phyloP scores from a whole-genome alignment of 2,329 filamentous ascomycete species.

The Falciphora oryzae region DNA sequence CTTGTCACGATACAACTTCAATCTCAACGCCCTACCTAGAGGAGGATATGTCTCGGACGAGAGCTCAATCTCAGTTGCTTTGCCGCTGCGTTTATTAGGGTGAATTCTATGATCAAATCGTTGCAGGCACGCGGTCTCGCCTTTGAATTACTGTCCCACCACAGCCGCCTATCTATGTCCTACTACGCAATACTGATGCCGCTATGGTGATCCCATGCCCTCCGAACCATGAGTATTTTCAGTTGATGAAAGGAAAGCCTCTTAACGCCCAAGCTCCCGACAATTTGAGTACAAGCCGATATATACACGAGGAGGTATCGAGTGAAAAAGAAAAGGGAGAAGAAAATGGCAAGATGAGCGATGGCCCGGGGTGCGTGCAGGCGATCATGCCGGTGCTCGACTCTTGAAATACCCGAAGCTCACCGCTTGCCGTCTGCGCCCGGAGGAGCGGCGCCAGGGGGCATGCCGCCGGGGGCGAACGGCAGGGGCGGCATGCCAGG shows the following conservation, averaged over 20 bases:
- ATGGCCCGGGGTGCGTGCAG: too few species aligned
- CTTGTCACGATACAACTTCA: too few species aligned
- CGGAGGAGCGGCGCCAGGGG: slow-evolving; percentile 19
- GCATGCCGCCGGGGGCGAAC: slow-evolving; percentile 30
- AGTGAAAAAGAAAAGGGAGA: neutral
- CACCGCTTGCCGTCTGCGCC: slow-evolving; percentile 25
- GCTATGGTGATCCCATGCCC: neutral
- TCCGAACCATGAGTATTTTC: neutral
- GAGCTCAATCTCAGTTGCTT: too few species aligned
- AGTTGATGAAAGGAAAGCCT: neutral
- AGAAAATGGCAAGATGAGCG: too few species aligned
- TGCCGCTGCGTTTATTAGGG: too few species aligned
- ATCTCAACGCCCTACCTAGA: too few species aligned
- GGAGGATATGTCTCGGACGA: too few species aligned
- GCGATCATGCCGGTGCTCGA: too few species aligned
- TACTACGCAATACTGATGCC: neutral
- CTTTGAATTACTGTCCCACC: neutral
- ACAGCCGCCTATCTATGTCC: too few species aligned
- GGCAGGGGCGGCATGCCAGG: slow-evolving; percentile 30
- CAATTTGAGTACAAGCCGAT: neutral
- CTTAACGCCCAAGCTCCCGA: neutral
- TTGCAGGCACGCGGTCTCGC: neutral
- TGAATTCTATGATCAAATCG: too few species aligned
- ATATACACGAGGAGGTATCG: neutral
- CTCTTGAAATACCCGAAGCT: neutral